Percentiles rank a stretch among this genome's conserved stretches.
Evolutionary conservation across 805 yeast genomes (phyloP).

Genomic region (Candida namnaoensis): DNA sequence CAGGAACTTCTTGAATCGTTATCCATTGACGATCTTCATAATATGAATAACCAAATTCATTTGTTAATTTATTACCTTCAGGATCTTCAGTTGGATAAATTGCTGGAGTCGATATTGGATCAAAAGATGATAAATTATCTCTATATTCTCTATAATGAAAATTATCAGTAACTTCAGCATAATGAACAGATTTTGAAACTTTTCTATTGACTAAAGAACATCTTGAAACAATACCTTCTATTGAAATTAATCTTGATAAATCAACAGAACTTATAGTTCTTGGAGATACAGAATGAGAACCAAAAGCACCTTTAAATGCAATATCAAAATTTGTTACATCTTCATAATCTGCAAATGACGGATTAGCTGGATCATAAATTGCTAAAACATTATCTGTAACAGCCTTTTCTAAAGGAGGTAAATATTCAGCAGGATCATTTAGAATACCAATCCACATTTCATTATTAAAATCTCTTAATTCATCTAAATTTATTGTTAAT

Average conservation of each 20-base stretch:
- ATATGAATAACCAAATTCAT: constrained; percentile 90
- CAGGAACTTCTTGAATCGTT: constrained; percentile 96
- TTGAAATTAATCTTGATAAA: constrained; percentile 73
- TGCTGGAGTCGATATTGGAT: constrained; percentile 74
- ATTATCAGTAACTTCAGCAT: constrained; percentile 73
- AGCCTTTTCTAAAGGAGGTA: constrained; percentile 88
- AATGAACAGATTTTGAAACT: constrained; percentile 84
- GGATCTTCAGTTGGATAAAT: constrained; percentile 90
- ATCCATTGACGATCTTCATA: constrained; percentile 92
- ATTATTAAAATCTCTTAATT: constrained; percentile 74
- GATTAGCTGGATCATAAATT: constrained; percentile 54
- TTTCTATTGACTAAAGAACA: constrained; percentile 93
- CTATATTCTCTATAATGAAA: constrained; percentile 89
- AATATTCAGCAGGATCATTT: constrained; percentile 68
- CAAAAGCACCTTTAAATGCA: constrained; percentile 87
- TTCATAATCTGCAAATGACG: constrained; percentile 41
- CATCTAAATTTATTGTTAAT: constrained; percentile 73
- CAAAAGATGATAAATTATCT: constrained; percentile 87
- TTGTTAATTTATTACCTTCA: constrained; percentile 78
- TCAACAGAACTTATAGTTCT: constrained; percentile 73
- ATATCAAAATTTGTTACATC: constrained; percentile 61
- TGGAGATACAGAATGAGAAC: constrained; percentile 80
- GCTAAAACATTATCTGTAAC: constrained; percentile 71
- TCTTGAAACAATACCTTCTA: constrained; percentile 93
- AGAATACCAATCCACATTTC: constrained; percentile 72